phyloP scores from a whole-genome alignment of 140 eudicot genomes.

The Ambrosia hybrid region DNA sequence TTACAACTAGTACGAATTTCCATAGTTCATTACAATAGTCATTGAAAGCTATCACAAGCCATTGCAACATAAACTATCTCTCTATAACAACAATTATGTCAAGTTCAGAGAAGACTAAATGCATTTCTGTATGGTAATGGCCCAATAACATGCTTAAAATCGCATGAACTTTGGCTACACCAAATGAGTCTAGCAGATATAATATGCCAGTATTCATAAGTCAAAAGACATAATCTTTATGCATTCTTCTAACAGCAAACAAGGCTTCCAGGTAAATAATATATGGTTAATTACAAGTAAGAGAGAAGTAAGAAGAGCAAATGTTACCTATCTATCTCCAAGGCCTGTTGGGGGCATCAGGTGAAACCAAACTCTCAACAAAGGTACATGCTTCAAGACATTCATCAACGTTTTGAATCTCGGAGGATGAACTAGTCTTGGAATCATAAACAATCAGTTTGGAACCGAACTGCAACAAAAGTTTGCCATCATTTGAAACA shows the following conservation, averaged over 20 bases:
- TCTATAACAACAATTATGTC: too few relatives aligned
- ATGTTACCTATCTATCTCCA: slow-evolving; percentile 25
- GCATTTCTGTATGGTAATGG: too few relatives aligned
- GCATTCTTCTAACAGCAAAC: neutral
- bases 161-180: neutral
- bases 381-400: slow-evolving; percentile 43
- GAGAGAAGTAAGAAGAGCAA: neutral
- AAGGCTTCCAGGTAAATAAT: neutral
- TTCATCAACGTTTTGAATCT: slow-evolving; percentile 23
- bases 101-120: too few relatives aligned
- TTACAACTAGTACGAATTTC: too few relatives aligned
- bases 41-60: neutral
- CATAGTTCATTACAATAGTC: neutral
- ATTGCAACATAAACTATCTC: neutral
- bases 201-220: neutral
- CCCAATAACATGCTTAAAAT: too few relatives aligned
- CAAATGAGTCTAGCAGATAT: neutral
- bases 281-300: neutral
- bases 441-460: slow-evolving; percentile 36
- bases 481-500: slow-evolving; percentile 38
- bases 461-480: slow-evolving; percentile 30
- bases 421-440: slow-evolving; percentile 12
- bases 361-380: slow-evolving; percentile 53
- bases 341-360: slow-evolving; percentile 25
- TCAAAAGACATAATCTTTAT: neutral